Conservation (phyloP, 768 basidiomycete genomes). For the Pholiota molesta region DNA sequence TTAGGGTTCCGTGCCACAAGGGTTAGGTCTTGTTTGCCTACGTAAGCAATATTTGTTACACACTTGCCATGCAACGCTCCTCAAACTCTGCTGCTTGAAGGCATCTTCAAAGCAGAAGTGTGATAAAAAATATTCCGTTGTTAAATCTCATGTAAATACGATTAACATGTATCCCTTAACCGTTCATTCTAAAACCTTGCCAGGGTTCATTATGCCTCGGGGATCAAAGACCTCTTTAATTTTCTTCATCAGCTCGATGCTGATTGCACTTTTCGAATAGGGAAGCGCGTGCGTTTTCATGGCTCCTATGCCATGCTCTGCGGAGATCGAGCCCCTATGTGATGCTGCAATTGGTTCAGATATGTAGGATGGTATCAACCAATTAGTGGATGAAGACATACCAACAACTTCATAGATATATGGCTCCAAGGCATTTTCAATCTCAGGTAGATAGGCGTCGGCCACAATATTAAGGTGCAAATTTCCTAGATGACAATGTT, state of each 20-base stretch:
- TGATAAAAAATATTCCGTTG: too few relatives aligned
- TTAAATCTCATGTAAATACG: neutral
- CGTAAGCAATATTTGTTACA: neutral
- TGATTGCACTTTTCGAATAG: slow-evolving; percentile 82
- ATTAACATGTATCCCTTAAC: too few relatives aligned
- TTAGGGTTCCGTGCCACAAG: slow-evolving; percentile 36
- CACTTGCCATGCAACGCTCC: neutral
- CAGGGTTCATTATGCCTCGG: slow-evolving; percentile 90
- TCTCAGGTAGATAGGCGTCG: slow-evolving; percentile 76
- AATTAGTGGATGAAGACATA: slow-evolving; percentile 37
- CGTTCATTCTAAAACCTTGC: slow-evolving; percentile 66
- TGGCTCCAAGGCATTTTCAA: slow-evolving; percentile 89
- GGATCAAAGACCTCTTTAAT: slow-evolving; percentile 92
- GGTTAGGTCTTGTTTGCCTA: slow-evolving; percentile 37
- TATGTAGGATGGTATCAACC: neutral
- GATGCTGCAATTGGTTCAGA: slow-evolving; percentile 48
- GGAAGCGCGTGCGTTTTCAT: slow-evolving; percentile 91
- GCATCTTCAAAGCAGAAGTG: too few relatives aligned
- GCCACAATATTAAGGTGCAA: slow-evolving; percentile 93
- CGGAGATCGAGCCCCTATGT: slow-evolving; percentile 89
- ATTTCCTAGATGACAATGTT: slow-evolving; percentile 60
- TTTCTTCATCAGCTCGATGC: slow-evolving; percentile 87
- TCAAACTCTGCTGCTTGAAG: too few relatives aligned
- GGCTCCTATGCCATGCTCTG: slow-evolving; percentile 95
- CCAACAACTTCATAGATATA: slow-evolving; percentile 93